These are phyloP conservation scores for Psidium friedrichsthalianum DNA, from an alignment of 345 rosid genomes.

Conservation along the genomic window DNA sequence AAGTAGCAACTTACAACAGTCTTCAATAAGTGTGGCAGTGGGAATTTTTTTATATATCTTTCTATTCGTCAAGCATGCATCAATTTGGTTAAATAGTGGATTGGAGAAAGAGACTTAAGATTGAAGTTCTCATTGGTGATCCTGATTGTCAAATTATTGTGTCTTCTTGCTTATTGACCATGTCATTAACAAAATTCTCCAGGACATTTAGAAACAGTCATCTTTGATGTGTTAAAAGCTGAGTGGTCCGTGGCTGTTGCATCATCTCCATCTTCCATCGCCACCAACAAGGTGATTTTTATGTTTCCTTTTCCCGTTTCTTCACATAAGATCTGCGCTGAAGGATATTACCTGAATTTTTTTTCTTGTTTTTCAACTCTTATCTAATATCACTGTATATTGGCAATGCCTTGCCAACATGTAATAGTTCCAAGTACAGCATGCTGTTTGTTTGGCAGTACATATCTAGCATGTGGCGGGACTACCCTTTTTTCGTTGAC, in stretches of 20 bases:
- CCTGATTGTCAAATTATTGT: background rate
- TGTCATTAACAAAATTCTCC: constrained; percentile 4
- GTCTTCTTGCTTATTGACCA: background rate
- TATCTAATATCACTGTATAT: background rate
- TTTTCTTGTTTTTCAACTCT: background rate
- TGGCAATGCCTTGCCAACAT: background rate
- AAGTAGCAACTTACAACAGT: background rate
- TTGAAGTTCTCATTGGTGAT: background rate
- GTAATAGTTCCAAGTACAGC: background rate
- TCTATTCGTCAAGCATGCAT: background rate
- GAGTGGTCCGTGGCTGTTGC: constrained; percentile 84
- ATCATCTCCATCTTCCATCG: constrained; percentile 62
- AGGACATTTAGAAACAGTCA: constrained; percentile 87
- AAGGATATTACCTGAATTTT: background rate
- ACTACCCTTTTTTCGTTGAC: background rate
- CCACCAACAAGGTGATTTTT: constrained; percentile 52
- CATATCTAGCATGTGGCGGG: background rate
- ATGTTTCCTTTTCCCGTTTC: background rate
- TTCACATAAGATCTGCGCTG: background rate
- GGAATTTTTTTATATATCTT: background rate
- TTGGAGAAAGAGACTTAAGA: background rate
- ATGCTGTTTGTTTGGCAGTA: background rate
- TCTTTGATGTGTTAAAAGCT: constrained; percentile 58
- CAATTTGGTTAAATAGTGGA: background rate
- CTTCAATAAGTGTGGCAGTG: background rate